These are phyloP conservation scores for Macrolepiota albuminosa DNA, from an alignment of 768 basidiomycete genomes.

Conservation along the genomic window DNA sequence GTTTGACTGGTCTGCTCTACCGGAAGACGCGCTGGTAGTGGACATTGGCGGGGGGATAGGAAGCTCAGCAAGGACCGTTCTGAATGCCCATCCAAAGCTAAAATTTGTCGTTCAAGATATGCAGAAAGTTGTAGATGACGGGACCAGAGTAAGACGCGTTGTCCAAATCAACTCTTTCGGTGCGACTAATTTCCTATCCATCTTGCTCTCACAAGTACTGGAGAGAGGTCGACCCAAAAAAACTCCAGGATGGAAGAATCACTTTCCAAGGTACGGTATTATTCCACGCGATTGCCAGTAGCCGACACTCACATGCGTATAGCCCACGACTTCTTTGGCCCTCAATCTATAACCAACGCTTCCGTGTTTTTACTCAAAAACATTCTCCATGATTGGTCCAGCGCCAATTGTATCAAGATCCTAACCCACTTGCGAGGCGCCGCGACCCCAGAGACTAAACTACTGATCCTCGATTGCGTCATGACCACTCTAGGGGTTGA, in stretches of 20 bases:
- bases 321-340: conserved; percentile 31
- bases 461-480: conserved; percentile 38
- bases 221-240: conserved; percentile 18
- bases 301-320: not conserved
- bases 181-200: not conserved
- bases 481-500: conserved; percentile 32
- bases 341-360: conserved; percentile 38
- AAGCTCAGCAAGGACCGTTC: conserved; percentile 18
- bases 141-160: not conserved
- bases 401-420: conserved; percentile 33
- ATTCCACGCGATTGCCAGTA: no score
- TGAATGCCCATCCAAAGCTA: conserved; percentile 15
- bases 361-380: conserved; percentile 51
- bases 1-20: conserved; percentile 50
- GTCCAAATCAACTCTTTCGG: not conserved
- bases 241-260: conserved; percentile 22
- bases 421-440: conserved; percentile 31
- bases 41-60: conserved; percentile 70
- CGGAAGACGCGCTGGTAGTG: conserved; percentile 43
- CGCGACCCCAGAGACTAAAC: conserved; percentile 28
- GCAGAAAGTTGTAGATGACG: conserved; percentile 19
- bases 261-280: conserved; percentile 21
- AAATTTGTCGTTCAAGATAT: conserved; percentile 56
- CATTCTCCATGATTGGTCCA: conserved; percentile 65
- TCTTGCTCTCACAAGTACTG: conserved; percentile 7